These are phyloP conservation scores for Fragilaria radians DNA, from an alignment of 108 stramenopile species.

Conservation along the genomic window DNA sequence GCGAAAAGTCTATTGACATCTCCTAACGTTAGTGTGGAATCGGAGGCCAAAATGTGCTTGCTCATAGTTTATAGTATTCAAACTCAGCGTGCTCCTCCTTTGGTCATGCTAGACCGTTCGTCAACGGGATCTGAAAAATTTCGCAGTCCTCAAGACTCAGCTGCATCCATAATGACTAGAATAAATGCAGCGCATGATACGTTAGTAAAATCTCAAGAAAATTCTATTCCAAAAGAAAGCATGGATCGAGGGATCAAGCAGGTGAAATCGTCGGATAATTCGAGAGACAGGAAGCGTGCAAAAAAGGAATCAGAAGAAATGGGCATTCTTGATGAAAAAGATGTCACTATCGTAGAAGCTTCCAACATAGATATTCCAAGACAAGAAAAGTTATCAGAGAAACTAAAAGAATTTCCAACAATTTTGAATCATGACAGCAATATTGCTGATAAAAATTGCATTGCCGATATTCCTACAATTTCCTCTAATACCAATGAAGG, in stretches of 20 bases:
- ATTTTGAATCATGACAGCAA: no score
- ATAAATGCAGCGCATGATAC: not conserved
- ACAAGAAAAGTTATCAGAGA: no score
- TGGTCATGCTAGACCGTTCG: slow-evolving; percentile 3
- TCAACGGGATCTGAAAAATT: not conserved
- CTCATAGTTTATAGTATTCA: slow-evolving; percentile 18
- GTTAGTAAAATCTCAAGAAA: not conserved
- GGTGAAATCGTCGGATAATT: not conserved
- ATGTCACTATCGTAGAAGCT: no score
- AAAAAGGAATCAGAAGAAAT: no score
- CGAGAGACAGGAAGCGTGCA: no score
- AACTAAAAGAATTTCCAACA: no score
- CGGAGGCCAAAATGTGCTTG: slow-evolving; percentile 13
- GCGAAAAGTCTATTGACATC: slow-evolving; percentile 4
- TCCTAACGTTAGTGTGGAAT: slow-evolving; percentile 12
- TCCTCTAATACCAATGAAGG: not conserved
- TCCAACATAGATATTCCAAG: no score
- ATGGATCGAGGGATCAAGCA: slow-evolving; percentile 1
- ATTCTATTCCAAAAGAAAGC: slow-evolving; percentile 11
- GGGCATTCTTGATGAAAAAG: no score
- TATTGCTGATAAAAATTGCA: no score
- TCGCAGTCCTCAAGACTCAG: not conserved
- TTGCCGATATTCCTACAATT: no score
- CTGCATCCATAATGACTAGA: not conserved
- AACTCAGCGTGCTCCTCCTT: slow-evolving; percentile 33